Base-by-base conservation (phyloP, 1,284 basidiomycete genomes). In the Cryptococcus sp. region DNA sequence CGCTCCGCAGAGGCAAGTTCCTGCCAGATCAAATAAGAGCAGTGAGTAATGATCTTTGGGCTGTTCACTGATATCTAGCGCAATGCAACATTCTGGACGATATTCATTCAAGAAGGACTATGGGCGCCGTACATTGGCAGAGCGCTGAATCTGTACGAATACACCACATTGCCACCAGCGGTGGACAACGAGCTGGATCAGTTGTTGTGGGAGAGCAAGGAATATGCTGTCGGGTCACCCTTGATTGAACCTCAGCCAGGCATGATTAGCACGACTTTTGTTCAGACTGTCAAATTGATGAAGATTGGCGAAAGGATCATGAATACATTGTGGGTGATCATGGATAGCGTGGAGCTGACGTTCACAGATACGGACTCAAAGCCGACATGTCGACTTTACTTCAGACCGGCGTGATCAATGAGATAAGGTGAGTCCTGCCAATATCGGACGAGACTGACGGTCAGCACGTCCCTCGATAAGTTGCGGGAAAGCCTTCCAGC, bases 401-500 rank as follows among this genome's bases (percentile, higher is more conserved):
- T 2, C 54, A 55, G 15, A 63, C 63, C 1, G 65, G 62, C 4
- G 56, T 60, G 2, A 62, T 69, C 43, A 64, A 58, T 54, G 64
- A 69, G 50, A 67, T 69, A 47, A 70, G 67, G 67, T 64, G 46
- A 42, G 62, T 51, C n/a, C 27, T n/a, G 16, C 20, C 38, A 40
- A 19, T 45, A 22, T 43, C 19, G 13, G 22, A 22, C 23, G 19
- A 41, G 47, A 38, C 23, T 30, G n/a, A 45, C 11, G 3, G 17
- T 19, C 58, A 87, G 86, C 68, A 77, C 86, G 17, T 80, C 84
- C 60, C 80, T 88, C 13, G 83, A 84, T 84, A 0, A 86, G 2
- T 88, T 86, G 86, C 83, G 84, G 61, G 82, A 84, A 35, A 75
- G 78, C 0, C 77, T 88, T 2, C 78, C 85, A 0, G 75, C 82